These are phyloP conservation scores for Hymenoscyphus repandus DNA, from an alignment of 2,329 filamentous ascomycete species.

Conservation along the genomic window DNA sequence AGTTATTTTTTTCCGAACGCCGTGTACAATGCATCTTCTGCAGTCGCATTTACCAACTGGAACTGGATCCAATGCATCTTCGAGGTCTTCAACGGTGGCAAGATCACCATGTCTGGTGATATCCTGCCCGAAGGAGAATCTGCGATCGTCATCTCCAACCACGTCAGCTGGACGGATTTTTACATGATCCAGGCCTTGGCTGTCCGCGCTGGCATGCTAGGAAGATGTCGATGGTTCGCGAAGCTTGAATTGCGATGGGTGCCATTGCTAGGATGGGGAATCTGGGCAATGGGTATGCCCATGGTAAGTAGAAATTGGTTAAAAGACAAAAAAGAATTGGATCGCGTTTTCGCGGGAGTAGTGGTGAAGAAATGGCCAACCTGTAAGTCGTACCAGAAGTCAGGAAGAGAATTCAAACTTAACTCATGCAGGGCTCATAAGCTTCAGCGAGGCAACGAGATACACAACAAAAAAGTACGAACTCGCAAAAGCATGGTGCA, in stretches of 20 bases:
- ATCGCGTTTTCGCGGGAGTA: conserved; percentile 51
- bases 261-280: conserved; percentile 57
- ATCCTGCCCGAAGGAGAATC: conserved; percentile 48
- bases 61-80: conserved; percentile 53
- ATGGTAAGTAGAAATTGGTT: conserved; percentile 57
- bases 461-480: conserved; percentile 49
- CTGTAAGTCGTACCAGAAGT: conserved; percentile 39
- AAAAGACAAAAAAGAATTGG: conserved; percentile 49
- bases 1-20: conserved; percentile 42
- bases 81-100: conserved; percentile 46
- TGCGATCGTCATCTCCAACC: conserved; percentile 55
- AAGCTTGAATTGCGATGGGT: conserved; percentile 55
- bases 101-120: conserved; percentile 49
- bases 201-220: conserved; percentile 49
- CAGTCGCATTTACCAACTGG: conserved; percentile 51
- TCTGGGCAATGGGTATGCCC: conserved; percentile 62
- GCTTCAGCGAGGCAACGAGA: conserved; percentile 59
- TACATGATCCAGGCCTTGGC: conserved; percentile 59
- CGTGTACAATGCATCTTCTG: conserved; percentile 50
- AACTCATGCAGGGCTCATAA: conserved; percentile 50
- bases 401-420: conserved; percentile 1
- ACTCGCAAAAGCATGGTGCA: conserved; percentile 48
- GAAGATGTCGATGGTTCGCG: conserved; percentile 57
- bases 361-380: conserved; percentile 48
- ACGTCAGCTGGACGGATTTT: conserved; percentile 58